A percentile compares a stretch with the other conserved stretches of the same genome.
These are phyloP conservation scores for Pyrenula aspistea DNA, from an alignment of 495 filamentous ascomycete species.

Conservation along the genomic window DNA sequence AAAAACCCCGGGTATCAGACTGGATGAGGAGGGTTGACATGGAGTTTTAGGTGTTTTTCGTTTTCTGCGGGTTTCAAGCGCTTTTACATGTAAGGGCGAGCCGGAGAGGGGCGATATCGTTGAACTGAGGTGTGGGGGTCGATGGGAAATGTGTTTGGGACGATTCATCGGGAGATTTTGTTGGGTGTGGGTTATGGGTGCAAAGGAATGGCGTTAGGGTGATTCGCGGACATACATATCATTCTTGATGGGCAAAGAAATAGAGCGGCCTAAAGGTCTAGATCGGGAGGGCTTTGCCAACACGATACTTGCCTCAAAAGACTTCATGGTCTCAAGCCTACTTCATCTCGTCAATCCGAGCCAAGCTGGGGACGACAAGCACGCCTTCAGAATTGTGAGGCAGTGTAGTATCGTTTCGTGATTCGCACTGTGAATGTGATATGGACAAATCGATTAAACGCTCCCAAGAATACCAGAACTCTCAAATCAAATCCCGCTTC, in stretches of 20 bases:
- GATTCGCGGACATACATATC: not conserved
- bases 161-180: too few species aligned
- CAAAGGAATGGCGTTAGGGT: constrained; percentile 1
- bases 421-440: too few species aligned
- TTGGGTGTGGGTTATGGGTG: too few species aligned
- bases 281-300: too few species aligned
- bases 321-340: not conserved
- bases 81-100: constrained; percentile 65
- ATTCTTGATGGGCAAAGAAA: not conserved
- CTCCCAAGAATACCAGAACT: not conserved
- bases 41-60: constrained; percentile 67
- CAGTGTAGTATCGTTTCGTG: too few species aligned
- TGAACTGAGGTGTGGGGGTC: constrained; percentile 27
- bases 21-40: constrained; percentile 2
- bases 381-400: not conserved
- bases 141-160: not conserved
- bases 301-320: too few species aligned
- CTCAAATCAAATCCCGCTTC: constrained; percentile 84
- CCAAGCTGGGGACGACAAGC: not conserved
- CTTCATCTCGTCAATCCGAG: not conserved
- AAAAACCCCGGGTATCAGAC: not conserved
- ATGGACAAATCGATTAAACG: not conserved
- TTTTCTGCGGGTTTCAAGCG: constrained; percentile 82
- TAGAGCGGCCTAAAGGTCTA: too few species aligned
- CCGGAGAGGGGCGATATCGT: constrained; percentile 68